Evolutionary conservation across 2,329 filamentous ascomycete species (phyloP).

Genomic region (Lasiodiplodia sp.): DNA sequence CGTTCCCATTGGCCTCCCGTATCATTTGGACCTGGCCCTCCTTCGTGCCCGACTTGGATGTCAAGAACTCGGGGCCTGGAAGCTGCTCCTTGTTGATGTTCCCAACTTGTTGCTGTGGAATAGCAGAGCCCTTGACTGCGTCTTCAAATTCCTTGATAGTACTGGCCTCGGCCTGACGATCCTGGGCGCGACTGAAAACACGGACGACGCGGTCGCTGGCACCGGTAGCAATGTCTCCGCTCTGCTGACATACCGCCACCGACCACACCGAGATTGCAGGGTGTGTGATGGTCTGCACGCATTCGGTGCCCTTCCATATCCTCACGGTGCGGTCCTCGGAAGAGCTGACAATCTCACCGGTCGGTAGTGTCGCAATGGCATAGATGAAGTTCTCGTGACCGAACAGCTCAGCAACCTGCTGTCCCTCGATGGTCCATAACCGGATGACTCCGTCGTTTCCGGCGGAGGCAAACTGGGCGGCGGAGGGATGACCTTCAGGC

Average conservation of each 20-base stretch:
- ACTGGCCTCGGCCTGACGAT: conserved; percentile 73
- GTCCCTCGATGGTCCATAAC: conserved; percentile 83
- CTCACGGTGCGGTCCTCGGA: conserved; percentile 94
- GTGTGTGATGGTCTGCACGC: conserved; percentile 94
- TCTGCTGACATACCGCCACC: conserved; percentile 81
- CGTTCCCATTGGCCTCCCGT: conserved; percentile 77
- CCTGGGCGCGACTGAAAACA: conserved; percentile 77
- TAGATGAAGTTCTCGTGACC: conserved; percentile 98
- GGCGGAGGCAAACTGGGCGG: conserved; percentile 92
- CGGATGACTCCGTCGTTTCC: conserved; percentile 91
- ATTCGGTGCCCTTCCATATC: conserved; percentile 83
- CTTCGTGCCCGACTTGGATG: conserved; percentile 84
- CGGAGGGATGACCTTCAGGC: conserved; percentile 76
- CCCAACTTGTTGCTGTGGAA: conserved; percentile 82
- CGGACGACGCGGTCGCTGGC: conserved; percentile 87
- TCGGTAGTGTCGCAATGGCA: conserved; percentile 76
- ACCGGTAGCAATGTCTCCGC: conserved; percentile 91
- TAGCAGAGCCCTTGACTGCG: conserved; percentile 80
- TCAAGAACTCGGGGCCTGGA: conserved; percentile 85
- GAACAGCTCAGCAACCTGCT: conserved; percentile 76
- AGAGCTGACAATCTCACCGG: conserved; percentile 87
- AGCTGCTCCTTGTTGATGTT: conserved; percentile 89
- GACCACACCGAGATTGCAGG: conserved; percentile 97
- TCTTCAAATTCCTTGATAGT: conserved; percentile 79
- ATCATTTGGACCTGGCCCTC: conserved; percentile 97